Evolutionary conservation across 1,139 yeast genomes (phyloP), one percentile per base, ranked within the genome.

Genomic region (Scheffersomyces segobiensis): DNA sequence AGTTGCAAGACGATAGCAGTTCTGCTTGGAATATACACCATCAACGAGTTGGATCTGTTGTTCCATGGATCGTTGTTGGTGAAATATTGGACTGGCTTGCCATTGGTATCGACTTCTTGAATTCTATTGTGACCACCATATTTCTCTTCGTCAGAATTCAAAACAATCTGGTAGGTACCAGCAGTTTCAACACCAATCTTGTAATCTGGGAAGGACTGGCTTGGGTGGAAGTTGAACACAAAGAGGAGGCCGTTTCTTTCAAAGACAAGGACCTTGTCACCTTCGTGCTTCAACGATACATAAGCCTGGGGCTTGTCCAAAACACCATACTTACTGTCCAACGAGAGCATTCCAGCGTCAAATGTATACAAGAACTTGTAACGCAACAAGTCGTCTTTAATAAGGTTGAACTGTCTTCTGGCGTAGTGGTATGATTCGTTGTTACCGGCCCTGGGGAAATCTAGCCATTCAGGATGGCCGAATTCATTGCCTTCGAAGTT

Each of bases 391-490:
- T 88, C 84, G 71, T 95, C 98, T 60, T 89, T 88, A 49, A 89
- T 85, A 65, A 95, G 81, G 67, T 91, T 91, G 81, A 95, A 95
- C 74, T 95, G 98, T 68, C 99, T 86, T 70, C 98, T 86, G 7
- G 98, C 97, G 70, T 95, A 95, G 73, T 91, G 96, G 76, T 91
- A 95, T 21, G 96, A 88, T 72, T 93, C 93, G 49, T 83, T 82
- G 73, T 95, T 95, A 53, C 97, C 98, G 50, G 64, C 89, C 65
- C 98, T 86, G 14, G 99, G 99, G 81, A 95, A 95, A 73, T 95
- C 99, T 54, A 95, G 83, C 99, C 99, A 95, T 72, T 95, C 99
- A 2, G 99, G 99, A 69, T 95, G 99, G 18, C 99, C 99, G 77
- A 95, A 95, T 75, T 95, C 99, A 70, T 95, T 95, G 58, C 99